Evolutionary conservation across 1,284 basidiomycete genomes (phyloP).

Genomic region (Tylopilus sp.): DNA sequence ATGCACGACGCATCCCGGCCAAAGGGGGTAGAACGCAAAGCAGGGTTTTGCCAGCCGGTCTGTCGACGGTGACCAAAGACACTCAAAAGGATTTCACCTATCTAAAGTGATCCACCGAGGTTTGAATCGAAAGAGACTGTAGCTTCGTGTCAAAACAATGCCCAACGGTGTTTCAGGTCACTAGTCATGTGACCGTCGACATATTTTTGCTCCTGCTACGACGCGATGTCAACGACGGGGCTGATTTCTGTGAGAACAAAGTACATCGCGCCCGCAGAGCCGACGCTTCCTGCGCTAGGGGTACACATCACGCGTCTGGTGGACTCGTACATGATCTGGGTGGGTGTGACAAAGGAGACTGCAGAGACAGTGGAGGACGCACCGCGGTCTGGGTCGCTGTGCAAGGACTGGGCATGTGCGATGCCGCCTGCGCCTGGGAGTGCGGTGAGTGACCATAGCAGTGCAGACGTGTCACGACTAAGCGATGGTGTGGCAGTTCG

Average conservation of each 20-base stretch:
- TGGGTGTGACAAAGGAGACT: constrained; percentile 52
- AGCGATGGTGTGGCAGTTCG: constrained; percentile 26
- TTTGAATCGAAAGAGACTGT: no score
- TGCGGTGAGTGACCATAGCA: constrained; percentile 20
- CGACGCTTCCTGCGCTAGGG: constrained; percentile 54
- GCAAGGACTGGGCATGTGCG: constrained; percentile 79
- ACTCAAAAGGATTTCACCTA: no score
- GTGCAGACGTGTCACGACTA: neutral
- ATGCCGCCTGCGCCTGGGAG: constrained; percentile 52
- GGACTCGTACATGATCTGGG: constrained; percentile 81
- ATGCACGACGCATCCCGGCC: no score
- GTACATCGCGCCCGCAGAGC: constrained; percentile 45
- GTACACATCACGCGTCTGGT: constrained; percentile 68
- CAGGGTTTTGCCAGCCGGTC: no score
- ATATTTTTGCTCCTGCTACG: neutral
- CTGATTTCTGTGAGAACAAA: constrained; percentile 41
- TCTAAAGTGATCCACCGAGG: no score
- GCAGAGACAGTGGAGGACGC: constrained; percentile 49
- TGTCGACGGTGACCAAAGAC: no score
- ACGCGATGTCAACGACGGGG: constrained; percentile 6
- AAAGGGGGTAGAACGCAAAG: no score
- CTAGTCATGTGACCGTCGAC: no score
- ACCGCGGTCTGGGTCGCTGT: constrained; percentile 51
- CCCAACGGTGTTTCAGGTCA: no score
- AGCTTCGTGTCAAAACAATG: no score